Evolutionary conservation across 768 basidiomycete species (phyloP).

Genomic region (Rhodosporidiobolus odoratus): DNA sequence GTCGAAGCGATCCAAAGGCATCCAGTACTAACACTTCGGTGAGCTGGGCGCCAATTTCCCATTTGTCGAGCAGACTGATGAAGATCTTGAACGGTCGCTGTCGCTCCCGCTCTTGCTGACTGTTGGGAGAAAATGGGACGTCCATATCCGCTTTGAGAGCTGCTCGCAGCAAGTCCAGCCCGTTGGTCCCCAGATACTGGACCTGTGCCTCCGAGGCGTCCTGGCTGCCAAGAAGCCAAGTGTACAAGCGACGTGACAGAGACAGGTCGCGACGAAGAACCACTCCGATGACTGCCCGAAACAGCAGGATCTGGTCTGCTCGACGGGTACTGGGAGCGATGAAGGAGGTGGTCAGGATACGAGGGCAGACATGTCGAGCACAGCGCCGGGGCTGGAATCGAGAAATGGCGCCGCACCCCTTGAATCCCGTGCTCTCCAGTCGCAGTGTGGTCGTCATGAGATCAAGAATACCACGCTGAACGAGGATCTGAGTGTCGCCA

Average conservation of each 20-base stretch:
- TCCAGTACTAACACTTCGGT: constrained; percentile 75
- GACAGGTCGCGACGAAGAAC: constrained; percentile 89
- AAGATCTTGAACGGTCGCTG: constrained; percentile 87
- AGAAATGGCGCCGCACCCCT: constrained; percentile 46
- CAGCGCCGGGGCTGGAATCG: too few relatives aligned
- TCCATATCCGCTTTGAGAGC: constrained; percentile 57
- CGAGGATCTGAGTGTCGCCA: constrained; percentile 89
- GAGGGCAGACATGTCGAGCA: too few relatives aligned
- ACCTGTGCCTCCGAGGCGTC: constrained; percentile 71
- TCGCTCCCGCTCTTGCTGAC: constrained; percentile 50
- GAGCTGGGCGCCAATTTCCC: constrained; percentile 81
- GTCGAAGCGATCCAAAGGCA: constrained; percentile 66
- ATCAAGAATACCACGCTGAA: constrained; percentile 78
- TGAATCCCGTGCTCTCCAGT: constrained; percentile 66
- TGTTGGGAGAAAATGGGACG: too few relatives aligned
- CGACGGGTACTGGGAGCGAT: constrained; percentile 50
- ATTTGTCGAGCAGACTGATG: constrained; percentile 89
- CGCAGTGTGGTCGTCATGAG: constrained; percentile 70
- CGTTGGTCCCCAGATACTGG: constrained; percentile 62
- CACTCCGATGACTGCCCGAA: constrained; percentile 78
- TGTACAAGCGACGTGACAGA: constrained; percentile 82
- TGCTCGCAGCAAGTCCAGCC: constrained; percentile 62
- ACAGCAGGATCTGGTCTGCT: constrained; percentile 73
- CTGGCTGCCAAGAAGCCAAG: constrained; percentile 81
- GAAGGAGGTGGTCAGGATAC: too few relatives aligned